These are phyloP conservation scores for Asterella californica DNA, from an alignment of 225 moss, liverwort and hornwort genomes.

Conservation along the genomic window DNA sequence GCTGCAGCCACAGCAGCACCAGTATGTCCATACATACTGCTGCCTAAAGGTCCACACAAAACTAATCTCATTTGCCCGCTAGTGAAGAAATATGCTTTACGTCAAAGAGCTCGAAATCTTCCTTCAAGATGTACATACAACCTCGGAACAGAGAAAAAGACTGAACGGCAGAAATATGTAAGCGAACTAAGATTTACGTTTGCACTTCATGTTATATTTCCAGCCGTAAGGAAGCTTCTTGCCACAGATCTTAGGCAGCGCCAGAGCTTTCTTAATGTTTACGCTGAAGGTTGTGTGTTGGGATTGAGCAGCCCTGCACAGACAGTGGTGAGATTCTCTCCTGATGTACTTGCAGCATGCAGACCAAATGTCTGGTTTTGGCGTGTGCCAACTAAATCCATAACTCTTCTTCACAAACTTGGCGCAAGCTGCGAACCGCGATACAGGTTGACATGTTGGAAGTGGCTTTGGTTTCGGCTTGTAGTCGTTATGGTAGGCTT, in stretches of 20 bases:
- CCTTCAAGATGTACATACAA: too few species aligned
- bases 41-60: too few species aligned
- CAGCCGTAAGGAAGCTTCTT: background rate
- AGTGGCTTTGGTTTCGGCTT: too few species aligned
- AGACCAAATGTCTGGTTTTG: background rate
- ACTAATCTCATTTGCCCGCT: too few species aligned
- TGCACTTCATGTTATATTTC: background rate
- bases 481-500: background rate
- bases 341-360: constrained; percentile 3
- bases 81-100: too few species aligned
- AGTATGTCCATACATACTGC: too few species aligned
- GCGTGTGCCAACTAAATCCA: background rate
- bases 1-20: background rate
- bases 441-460: background rate
- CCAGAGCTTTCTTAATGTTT: background rate
- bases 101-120: too few species aligned
- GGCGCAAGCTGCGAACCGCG: background rate
- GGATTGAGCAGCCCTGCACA: background rate
- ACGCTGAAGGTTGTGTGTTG: background rate
- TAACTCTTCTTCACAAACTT: background rate
- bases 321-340: background rate
- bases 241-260: background rate
- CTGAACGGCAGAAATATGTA: background rate
- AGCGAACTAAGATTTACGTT: background rate
- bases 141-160: too few species aligned